Conservation (phyloP, 2,329 filamentous ascomycete genomes). For the Pseudogymnoascus verrucosus region DNA sequence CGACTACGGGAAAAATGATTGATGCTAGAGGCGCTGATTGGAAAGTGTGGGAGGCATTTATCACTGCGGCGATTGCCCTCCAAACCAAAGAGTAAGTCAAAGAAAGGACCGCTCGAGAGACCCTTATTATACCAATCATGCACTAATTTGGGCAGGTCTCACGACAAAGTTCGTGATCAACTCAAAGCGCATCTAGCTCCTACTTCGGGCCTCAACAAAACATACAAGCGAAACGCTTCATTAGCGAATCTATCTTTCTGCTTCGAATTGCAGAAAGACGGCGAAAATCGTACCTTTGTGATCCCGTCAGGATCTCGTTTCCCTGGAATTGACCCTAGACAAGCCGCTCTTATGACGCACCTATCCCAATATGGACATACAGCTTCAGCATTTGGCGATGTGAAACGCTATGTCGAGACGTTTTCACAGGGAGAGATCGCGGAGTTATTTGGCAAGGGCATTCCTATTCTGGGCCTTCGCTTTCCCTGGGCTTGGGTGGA, state of each 20-base stretch:
- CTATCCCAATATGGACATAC: slow-evolving; percentile 24
- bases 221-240: slow-evolving; percentile 28
- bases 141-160: background rate
- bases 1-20: slow-evolving; percentile 19
- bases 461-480: background rate
- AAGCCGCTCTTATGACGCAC: slow-evolving; percentile 21
- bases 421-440: background rate
- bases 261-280: background rate
- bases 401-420: slow-evolving; percentile 22
- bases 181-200: slow-evolving; percentile 25
- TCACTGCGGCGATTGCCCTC: slow-evolving; percentile 22
- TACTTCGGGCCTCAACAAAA: slow-evolving; percentile 26
- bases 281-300: background rate
- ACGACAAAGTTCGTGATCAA: slow-evolving; percentile 19
- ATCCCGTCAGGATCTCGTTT: background rate
- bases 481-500: background rate
- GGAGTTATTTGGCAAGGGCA: background rate
- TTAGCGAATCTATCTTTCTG: slow-evolving; percentile 16
- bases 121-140: background rate
- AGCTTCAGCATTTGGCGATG: slow-evolving; percentile 25
- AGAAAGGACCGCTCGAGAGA: slow-evolving; percentile 11
- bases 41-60: slow-evolving; percentile 27
- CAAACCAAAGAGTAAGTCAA: slow-evolving; percentile 19
- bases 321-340: background rate
- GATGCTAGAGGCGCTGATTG: slow-evolving; percentile 27